phyloP scores from a whole-genome alignment of 2,329 filamentous ascomycete species.

The Neonectria neomacrospora region DNA sequence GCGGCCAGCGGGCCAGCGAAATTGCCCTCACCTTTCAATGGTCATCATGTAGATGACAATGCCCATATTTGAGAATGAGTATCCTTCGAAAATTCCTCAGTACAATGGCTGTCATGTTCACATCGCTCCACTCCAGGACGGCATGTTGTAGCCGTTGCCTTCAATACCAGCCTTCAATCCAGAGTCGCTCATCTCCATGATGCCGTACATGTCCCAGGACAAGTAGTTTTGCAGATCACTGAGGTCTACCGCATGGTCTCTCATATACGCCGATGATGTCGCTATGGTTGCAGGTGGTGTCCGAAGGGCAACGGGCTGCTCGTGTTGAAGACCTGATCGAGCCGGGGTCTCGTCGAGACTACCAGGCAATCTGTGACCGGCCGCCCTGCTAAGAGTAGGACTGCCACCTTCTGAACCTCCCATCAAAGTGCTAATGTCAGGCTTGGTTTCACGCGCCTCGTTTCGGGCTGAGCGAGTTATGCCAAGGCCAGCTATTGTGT shows the following conservation, averaged over 20 bases:
- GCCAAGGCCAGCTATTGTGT: constrained; percentile 38
- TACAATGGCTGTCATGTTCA: constrained; percentile 18
- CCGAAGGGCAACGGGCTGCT: constrained; percentile 48
- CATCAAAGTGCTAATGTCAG: constrained; percentile 27
- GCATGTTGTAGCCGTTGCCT: constrained; percentile 46
- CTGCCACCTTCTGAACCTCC: constrained; percentile 30
- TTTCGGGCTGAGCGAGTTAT: constrained; percentile 39
- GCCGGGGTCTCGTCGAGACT: constrained; percentile 39
- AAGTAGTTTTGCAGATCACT: constrained; percentile 54
- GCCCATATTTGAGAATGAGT: not conserved
- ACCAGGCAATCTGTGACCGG: constrained; percentile 27
- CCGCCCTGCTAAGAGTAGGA: constrained; percentile 24
- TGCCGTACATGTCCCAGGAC: constrained; percentile 55
- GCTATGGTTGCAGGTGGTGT: constrained; percentile 33
- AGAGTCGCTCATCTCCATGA: constrained; percentile 54
- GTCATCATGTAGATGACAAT: not conserved
- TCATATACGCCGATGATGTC: constrained; percentile 44
- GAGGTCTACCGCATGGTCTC: constrained; percentile 50
- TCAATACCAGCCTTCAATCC: constrained; percentile 51
- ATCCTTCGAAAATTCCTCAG: not conserved
- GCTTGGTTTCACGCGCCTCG: constrained; percentile 37
- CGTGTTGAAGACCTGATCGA: constrained; percentile 51
- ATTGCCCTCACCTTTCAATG: not conserved
- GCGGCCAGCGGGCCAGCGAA: constrained; percentile 14
- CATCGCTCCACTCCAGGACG: constrained; percentile 44